phyloP scores from a whole-genome alignment of 805 yeast species.

The Candida jianshihensis region DNA sequence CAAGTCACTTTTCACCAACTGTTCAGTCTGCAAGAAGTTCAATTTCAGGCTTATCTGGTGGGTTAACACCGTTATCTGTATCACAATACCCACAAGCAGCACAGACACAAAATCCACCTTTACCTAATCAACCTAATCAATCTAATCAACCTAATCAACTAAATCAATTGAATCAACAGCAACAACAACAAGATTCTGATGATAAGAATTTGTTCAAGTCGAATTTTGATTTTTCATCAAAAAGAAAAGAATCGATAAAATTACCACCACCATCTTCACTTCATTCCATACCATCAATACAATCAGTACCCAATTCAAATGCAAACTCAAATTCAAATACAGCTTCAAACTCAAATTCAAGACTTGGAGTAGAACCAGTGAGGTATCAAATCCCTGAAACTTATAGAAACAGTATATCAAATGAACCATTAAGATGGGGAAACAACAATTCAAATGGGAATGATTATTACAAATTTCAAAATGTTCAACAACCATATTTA shows the following conservation, averaged over 20 bases:
- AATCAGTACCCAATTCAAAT: neutral
- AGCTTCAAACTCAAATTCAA: neutral
- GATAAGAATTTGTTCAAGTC: constrained; percentile 11
- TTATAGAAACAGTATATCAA: too few relatives aligned
- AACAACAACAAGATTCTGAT: neutral
- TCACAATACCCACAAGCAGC: constrained; percentile 13
- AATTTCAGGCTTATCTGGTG: constrained; percentile 14
- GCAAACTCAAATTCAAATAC: neutral
- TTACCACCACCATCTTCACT: constrained; percentile 15
- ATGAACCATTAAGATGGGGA: neutral
- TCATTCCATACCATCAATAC: constrained; percentile 5
- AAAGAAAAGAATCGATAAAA: constrained; percentile 6
- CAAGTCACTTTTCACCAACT: constrained; percentile 15
- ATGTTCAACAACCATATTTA: too few relatives aligned
- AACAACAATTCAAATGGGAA: too few relatives aligned
- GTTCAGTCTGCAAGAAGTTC: constrained; percentile 20
- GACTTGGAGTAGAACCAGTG: too few relatives aligned
- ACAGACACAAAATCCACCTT: too few relatives aligned
- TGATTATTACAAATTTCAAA: too few relatives aligned
- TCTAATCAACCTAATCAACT: too few relatives aligned
- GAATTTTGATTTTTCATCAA: constrained; percentile 10
- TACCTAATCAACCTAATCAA: too few relatives aligned
- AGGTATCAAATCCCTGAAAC: too few relatives aligned
- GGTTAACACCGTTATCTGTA: constrained; percentile 17
- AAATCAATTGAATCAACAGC: too few relatives aligned